These are phyloP conservation scores for Phytophthora citricola DNA, from an alignment of 352 stramenopile genomes.

Conservation along the genomic window DNA sequence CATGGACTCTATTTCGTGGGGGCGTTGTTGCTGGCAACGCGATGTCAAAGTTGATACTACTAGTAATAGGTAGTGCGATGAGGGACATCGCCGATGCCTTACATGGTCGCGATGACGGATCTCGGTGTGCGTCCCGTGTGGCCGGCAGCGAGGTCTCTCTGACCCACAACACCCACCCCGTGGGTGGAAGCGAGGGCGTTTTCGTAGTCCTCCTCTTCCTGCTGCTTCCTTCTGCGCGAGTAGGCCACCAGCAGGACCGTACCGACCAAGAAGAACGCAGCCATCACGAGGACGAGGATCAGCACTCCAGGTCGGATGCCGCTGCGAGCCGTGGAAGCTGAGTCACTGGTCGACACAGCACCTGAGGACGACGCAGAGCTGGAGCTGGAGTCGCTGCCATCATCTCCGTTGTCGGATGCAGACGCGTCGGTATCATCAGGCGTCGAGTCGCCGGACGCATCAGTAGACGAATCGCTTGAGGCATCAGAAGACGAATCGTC, in stretches of 20 bases:
- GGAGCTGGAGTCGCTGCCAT: slow-evolving; percentile 7
- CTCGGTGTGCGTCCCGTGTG: slow-evolving; percentile 58
- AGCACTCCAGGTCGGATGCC: slow-evolving; percentile 54
- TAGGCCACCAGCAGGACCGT: slow-evolving; percentile 66
- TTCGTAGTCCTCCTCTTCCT: slow-evolving; percentile 49
- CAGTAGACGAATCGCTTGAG: slow-evolving; percentile 10
- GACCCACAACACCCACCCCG: slow-evolving; percentile 20
- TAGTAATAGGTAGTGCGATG: slow-evolving; percentile 1
- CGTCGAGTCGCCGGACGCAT: slow-evolving; percentile 1
- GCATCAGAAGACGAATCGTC: slow-evolving; percentile 10
- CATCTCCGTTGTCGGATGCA: slow-evolving; percentile 7
- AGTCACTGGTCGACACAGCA: slow-evolving; percentile 8
- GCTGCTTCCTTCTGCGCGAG: slow-evolving; percentile 67
- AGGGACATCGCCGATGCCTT: slow-evolving; percentile 13
- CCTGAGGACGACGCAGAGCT: slow-evolving; percentile 14
- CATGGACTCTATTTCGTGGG: slow-evolving; percentile 23
- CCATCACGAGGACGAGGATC: slow-evolving; percentile 69
- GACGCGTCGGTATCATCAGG: slow-evolving; percentile 16
- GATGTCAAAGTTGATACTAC: slow-evolving; percentile 21
- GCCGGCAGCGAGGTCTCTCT: slow-evolving; percentile 19
- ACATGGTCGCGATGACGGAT: slow-evolving; percentile 74
- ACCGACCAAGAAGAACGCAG: slow-evolving; percentile 61
- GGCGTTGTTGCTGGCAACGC: background rate
- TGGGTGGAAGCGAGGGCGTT: slow-evolving; percentile 44
- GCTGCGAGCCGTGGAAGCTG: slow-evolving; percentile 23